Conservation (phyloP, 2,329 filamentous ascomycete species). For the Nemania diffusa region DNA sequence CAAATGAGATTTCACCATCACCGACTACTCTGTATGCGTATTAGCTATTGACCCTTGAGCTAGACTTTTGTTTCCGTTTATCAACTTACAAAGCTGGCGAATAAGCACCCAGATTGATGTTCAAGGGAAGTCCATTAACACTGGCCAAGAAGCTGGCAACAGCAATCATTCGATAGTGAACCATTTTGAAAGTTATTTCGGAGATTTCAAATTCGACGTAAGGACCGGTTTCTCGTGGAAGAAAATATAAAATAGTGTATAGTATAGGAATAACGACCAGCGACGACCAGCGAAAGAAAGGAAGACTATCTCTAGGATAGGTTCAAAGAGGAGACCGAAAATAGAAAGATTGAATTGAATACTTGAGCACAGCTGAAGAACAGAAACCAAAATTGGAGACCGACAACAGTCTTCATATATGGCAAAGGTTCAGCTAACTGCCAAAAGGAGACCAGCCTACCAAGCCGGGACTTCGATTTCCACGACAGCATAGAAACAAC, state of each 20-base stretch:
- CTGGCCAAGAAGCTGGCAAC: constrained; percentile 52
- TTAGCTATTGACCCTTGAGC: constrained; percentile 33
- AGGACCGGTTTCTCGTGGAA: constrained; percentile 19
- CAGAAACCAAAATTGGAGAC: constrained; percentile 34
- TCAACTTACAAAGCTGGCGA: constrained; percentile 55
- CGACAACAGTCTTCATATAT: constrained; percentile 50
- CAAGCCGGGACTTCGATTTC: constrained; percentile 39
- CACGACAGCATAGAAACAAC: constrained; percentile 36
- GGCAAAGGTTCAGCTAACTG: constrained; percentile 25
- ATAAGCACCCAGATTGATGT: constrained; percentile 59
- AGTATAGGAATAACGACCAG: constrained; percentile 50
- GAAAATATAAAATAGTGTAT: constrained; percentile 37
- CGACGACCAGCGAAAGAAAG: constrained; percentile 50
- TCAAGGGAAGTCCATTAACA: constrained; percentile 52
- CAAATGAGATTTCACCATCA: constrained; percentile 51
- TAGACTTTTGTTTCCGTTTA: neutral
- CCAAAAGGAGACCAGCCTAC: constrained; percentile 19
- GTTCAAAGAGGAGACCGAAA: constrained; percentile 44
- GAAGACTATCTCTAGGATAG: constrained; percentile 41
- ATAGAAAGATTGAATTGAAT: constrained; percentile 40
- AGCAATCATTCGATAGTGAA: constrained; percentile 51
- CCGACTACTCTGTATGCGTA: constrained; percentile 48
- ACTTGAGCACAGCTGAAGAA: constrained; percentile 52
- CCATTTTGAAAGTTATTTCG: constrained; percentile 48
- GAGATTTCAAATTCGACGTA: constrained; percentile 7